Evolutionary conservation across 192 early-diverging fungal species (phyloP), one percentile per base, ranked within the genome.

Genomic region (Coemansia sp.): DNA sequence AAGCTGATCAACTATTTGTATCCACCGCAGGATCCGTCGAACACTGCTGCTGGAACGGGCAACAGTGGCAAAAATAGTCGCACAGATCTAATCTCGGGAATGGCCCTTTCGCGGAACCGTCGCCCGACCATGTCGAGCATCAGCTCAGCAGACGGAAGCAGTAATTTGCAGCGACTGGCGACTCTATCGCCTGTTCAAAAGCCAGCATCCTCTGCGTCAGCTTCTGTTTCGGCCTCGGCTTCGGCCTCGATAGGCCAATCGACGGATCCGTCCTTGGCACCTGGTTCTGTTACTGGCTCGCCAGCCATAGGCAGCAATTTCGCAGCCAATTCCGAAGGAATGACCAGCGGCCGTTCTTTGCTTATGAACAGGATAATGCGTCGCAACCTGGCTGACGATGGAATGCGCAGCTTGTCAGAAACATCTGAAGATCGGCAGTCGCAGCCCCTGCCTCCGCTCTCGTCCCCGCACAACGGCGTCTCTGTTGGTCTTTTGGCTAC

Each of bases 1-100:
- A 84, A 89, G 56, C 71, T 95, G 25, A 82, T 89, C n/a, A 84
- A 84, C 50, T 96, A 95, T 66, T 69, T 96, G 4, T 97, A 95
- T 61, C 93, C 94, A 11, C 72, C 75, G 2, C 75, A 77, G 49
- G 78, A 81, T 14, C 14, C 60, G 38, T 16, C 60, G 31, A 48
- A 45, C 16, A 18, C 42, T 1, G n/a, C 22, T 31, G 25, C 17
- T 48, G 45, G 60, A n/a, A 5, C 17, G 2, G 45, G 45, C 10
- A 8, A 28, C 30, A 48, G 28, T 4, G 54, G 12, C 57, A 60
- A 48, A 52, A 28, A 8, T 45, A 68, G 52, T 31, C 29, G 4
- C 11, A 42, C 49, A 0, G 63, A 57, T 12, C 18, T 64, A 52
- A 22, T n/a, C 3, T 33, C 50, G 38, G 30, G 28, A 30, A 18